Evolutionary conservation across 2,329 filamentous ascomycete species (phyloP).

Genomic region (Colletotrichum liaoningense): DNA sequence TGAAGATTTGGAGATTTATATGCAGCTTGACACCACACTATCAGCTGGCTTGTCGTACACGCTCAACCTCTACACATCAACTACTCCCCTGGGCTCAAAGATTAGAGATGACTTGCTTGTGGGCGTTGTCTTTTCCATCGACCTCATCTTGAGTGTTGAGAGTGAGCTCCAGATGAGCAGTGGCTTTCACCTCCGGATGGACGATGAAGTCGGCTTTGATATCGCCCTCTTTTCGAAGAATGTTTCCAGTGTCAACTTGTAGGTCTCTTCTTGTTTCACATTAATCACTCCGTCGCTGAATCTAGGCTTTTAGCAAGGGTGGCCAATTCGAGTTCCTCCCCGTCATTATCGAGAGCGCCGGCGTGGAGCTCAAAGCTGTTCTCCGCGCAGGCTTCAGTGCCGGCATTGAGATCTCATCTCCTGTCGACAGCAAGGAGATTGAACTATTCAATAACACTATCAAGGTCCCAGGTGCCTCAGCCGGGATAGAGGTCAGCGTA

Average conservation of each 20-base stretch:
- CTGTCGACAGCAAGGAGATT: conserved; percentile 30
- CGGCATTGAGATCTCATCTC: conserved; percentile 49
- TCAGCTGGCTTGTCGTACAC: conserved; percentile 56
- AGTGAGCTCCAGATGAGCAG: conserved; percentile 60
- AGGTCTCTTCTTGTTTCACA: conserved; percentile 42
- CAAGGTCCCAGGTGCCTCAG: conserved; percentile 44
- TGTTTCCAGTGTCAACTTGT: conserved; percentile 61
- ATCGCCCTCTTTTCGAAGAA: conserved; percentile 62
- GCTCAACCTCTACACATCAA: conserved; percentile 60
- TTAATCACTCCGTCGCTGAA: background rate
- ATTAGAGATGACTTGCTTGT: conserved; percentile 52
- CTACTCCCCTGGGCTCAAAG: conserved; percentile 54
- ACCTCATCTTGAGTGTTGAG: conserved; percentile 62
- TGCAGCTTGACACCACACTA: conserved; percentile 57
- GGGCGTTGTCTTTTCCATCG: conserved; percentile 60
- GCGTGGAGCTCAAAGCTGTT: conserved; percentile 55
- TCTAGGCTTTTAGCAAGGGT: conserved; percentile 52
- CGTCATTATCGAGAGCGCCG: conserved; percentile 57
- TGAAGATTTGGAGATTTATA: conserved; percentile 63
- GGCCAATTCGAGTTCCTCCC: conserved; percentile 69
- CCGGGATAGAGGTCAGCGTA: conserved; percentile 60
- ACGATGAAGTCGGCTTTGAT: conserved; percentile 60
- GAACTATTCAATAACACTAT: conserved; percentile 36
- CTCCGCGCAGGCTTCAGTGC: conserved; percentile 60
- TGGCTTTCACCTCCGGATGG: conserved; percentile 66